Percentiles rank a stretch among this genome's conserved stretches.
phyloP scores from a whole-genome alignment of 208 protist genomes.

The Histomonas meleagridis region DNA sequence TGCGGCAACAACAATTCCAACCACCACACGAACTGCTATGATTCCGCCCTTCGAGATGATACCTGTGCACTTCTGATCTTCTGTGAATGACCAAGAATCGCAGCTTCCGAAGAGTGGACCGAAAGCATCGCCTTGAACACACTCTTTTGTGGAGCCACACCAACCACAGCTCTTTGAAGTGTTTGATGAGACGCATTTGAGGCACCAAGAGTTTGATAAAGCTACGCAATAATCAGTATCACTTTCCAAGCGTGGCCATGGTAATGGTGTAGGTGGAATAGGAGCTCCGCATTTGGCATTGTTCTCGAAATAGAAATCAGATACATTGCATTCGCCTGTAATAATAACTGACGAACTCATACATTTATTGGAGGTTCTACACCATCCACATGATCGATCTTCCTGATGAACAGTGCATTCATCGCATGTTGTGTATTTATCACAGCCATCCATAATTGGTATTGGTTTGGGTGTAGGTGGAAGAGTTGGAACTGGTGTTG shows the following conservation, averaged over 20 bases:
- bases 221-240: not conserved
- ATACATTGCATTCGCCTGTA: not conserved
- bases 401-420: not conserved
- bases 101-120: not conserved
- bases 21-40: not conserved
- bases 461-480: not conserved
- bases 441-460: not conserved
- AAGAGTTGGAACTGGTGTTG: not conserved
- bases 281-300: not conserved
- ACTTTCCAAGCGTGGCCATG: slow-evolving; percentile 12
- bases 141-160: not conserved
- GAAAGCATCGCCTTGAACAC: not conserved
- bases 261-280: not conserved
- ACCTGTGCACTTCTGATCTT: not conserved
- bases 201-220: not conserved
- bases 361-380: not conserved
- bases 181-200: slow-evolving; percentile 3
- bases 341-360: no score
- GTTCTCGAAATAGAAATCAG: not conserved
- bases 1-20: not conserved
- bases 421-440: not conserved
- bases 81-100: not conserved
- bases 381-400: slow-evolving; percentile 11
- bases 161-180: not conserved
- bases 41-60: not conserved